Conservation (phyloP, 1,284 basidiomycete genomes). For the Tilletia setariae region DNA sequence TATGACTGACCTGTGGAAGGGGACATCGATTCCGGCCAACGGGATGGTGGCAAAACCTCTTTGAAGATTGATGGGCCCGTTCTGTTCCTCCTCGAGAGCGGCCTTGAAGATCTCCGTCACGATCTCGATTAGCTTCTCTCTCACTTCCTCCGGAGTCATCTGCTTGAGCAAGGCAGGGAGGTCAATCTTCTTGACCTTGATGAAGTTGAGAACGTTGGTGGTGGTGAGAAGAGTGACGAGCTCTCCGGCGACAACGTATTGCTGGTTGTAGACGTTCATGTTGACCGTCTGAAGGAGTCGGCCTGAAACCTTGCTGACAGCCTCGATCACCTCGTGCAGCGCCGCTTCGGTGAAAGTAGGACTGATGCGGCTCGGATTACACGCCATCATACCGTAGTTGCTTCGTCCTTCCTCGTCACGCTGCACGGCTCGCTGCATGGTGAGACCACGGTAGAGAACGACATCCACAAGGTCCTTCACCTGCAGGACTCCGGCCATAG, state of each 20-base stretch:
- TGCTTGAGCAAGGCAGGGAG: slow-evolving; percentile 82
- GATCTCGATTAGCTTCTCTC: slow-evolving; percentile 86
- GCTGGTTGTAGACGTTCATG: slow-evolving; percentile 84
- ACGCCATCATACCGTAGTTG: slow-evolving; percentile 97
- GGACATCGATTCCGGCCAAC: slow-evolving; percentile 89
- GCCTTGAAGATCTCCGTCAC: slow-evolving; percentile 76
- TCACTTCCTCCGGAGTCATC: slow-evolving; percentile 79
- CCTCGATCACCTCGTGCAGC: slow-evolving; percentile 89
- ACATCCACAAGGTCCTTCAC: slow-evolving; percentile 96
- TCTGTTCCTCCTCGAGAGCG: slow-evolving; percentile 71
- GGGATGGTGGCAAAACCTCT: slow-evolving; percentile 71
- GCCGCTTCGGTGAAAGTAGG: slow-evolving; percentile 72
- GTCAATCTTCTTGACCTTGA: slow-evolving; percentile 96
- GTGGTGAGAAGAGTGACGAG: slow-evolving; percentile 86
- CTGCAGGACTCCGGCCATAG: slow-evolving; percentile 90
- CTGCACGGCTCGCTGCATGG: slow-evolving; percentile 97
- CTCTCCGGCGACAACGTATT: slow-evolving; percentile 84
- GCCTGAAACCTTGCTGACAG: slow-evolving; percentile 66
- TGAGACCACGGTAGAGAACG: slow-evolving; percentile 98
- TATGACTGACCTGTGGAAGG: no score
- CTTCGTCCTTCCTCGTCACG: slow-evolving; percentile 87
- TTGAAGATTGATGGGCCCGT: slow-evolving; percentile 89
- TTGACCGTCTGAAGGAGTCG: slow-evolving; percentile 80
- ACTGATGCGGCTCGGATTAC: slow-evolving; percentile 92
- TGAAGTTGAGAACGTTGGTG: slow-evolving; percentile 91